These are phyloP conservation scores for Austroboletus eburneus DNA, from an alignment of 768 basidiomycete species.

Conservation along the genomic window DNA sequence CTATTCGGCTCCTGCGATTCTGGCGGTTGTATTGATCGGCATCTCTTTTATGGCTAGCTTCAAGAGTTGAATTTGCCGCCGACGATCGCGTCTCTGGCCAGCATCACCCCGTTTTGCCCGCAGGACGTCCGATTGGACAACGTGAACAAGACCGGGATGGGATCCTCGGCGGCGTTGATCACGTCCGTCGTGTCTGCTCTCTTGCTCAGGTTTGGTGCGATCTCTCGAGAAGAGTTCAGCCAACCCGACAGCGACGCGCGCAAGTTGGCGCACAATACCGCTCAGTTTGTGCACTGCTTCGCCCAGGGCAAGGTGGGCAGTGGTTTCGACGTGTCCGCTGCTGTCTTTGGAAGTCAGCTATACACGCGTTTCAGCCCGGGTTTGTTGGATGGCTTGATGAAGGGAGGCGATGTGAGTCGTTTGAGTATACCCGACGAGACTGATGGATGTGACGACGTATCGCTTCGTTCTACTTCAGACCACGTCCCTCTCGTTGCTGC, in stretches of 20 bases:
- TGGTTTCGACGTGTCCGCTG: conserved; percentile 94
- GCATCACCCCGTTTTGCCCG: conserved; percentile 72
- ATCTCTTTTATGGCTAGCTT: conserved; percentile 43
- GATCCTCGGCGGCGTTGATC: conserved; percentile 95
- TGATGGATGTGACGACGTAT: conserved; percentile 1
- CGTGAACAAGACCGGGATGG: conserved; percentile 98
- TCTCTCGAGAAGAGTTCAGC: conserved; percentile 48
- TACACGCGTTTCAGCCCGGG: conserved; percentile 85
- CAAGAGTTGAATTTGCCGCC: conserved; percentile 56
- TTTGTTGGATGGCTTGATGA: conserved; percentile 28
- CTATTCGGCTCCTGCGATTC: conserved; percentile 1
- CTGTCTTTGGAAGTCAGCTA: conserved; percentile 90
- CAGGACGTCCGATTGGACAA: conserved; percentile 65
- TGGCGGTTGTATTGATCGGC: conserved; percentile 1
- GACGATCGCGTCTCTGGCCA: conserved; percentile 57
- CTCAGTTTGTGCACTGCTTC: conserved; percentile 92
- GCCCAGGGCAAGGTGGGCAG: conserved; percentile 98
- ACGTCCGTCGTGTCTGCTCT: conserved; percentile 89
- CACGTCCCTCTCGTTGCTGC: conserved; percentile 30
- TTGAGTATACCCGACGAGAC: background rate
- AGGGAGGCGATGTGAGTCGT: conserved; percentile 19
- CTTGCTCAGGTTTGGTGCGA: conserved; percentile 67
- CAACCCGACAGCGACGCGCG: conserved; percentile 44
- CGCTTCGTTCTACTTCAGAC: conserved; percentile 7
- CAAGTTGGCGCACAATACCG: conserved; percentile 80